These are phyloP conservation scores for Fusarium poae DNA, from an alignment of 2,329 filamentous ascomycete genomes.

Conservation along the genomic window DNA sequence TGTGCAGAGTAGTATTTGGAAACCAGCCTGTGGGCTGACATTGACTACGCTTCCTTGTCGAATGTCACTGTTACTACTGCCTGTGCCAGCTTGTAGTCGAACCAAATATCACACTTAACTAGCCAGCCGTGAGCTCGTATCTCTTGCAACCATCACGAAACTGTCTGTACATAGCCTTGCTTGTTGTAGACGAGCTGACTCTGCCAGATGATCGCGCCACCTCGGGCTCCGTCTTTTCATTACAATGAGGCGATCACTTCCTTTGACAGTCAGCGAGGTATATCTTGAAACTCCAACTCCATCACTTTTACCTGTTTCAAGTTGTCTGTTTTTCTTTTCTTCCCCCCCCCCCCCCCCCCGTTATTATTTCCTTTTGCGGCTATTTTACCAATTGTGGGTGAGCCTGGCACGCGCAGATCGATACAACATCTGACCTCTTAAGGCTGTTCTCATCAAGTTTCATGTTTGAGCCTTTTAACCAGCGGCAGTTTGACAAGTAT, in stretches of 20 bases:
- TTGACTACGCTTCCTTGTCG: constrained; percentile 1
- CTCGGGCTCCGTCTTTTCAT: background rate
- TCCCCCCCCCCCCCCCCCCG: too few species aligned
- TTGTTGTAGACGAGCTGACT: constrained; percentile 2
- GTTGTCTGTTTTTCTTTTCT: constrained; percentile 11
- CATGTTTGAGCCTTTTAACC: constrained; percentile 20
- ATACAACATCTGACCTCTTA: constrained; percentile 3
- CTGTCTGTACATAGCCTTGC: constrained; percentile 8
- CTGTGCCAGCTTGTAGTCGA: constrained; percentile 4
- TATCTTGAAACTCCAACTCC: constrained; percentile 41
- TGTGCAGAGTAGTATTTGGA: background rate
- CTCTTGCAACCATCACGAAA: constrained; percentile 7
- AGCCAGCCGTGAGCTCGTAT: background rate
- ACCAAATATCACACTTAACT: background rate
- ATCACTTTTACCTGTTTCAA: constrained; percentile 36
- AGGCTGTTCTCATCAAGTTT: constrained; percentile 6
- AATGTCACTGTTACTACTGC: background rate
- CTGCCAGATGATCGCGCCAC: constrained; percentile 1
- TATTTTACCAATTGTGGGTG: background rate
- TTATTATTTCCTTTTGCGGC: constrained; percentile 10
- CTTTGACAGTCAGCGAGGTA: constrained; percentile 34
- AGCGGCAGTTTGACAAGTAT: constrained; percentile 28
- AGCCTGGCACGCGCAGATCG: background rate
- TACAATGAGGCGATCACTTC: constrained; percentile 29
- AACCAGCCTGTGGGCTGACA: background rate